A percentile compares a stretch with the other conserved stretches of the same genome.
Conservation (phyloP, 805 yeast genomes). For the Saturnispora quitensis region DNA sequence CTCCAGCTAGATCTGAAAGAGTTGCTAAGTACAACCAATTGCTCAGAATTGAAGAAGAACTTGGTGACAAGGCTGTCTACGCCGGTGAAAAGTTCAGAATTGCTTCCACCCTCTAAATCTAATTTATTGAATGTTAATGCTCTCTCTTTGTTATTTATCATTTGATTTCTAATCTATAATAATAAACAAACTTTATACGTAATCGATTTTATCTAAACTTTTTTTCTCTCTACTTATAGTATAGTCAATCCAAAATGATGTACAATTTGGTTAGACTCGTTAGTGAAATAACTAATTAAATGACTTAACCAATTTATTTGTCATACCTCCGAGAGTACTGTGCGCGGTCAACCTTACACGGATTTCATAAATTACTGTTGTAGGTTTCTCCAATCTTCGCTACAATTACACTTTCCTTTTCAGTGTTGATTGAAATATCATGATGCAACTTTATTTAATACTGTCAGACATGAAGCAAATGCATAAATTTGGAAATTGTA, state of each 20-base stretch:
- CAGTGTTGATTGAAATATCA: too few relatives aligned
- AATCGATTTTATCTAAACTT: constrained; percentile 1
- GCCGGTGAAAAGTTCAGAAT: constrained; percentile 90
- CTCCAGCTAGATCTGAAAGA: constrained; percentile 99
- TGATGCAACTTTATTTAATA: too few relatives aligned
- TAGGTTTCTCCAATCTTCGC: too few relatives aligned
- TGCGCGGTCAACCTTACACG: too few relatives aligned
- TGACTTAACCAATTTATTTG: too few relatives aligned
- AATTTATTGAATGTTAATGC: neutral
- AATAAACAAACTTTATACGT: neutral
- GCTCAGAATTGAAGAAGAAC: constrained; percentile 96
- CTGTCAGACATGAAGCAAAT: too few relatives aligned
- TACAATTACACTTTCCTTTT: too few relatives aligned
- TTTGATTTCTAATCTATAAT: neutral
- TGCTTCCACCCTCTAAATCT: constrained; percentile 26
- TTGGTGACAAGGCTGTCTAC: constrained; percentile 94
- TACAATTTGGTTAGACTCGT: neutral
- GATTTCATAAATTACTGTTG: too few relatives aligned
- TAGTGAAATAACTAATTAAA: too few relatives aligned
- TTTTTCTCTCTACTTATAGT: neutral
- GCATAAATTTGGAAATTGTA: too few relatives aligned
- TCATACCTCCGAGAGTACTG: too few relatives aligned
- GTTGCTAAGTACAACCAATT: constrained; percentile 98
- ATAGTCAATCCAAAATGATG: neutral
- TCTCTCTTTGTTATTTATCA: neutral